Percentiles rank a stretch among this genome's conserved stretches.
These are phyloP conservation scores for Cercospora nicotianae DNA, from an alignment of 2,329 filamentous ascomycete genomes.

Conservation along the genomic window DNA sequence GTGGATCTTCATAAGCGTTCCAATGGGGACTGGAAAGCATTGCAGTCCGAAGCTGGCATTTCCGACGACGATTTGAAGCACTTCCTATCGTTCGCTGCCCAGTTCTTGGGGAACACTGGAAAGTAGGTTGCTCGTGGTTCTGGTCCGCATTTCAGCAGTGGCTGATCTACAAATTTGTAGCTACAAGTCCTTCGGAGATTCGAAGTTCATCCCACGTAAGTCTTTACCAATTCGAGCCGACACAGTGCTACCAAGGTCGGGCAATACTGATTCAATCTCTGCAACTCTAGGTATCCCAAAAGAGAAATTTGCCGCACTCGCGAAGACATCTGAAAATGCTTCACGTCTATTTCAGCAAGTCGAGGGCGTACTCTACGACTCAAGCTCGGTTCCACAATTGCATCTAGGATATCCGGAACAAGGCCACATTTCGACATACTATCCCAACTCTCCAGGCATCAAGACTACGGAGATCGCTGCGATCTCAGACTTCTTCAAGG, in stretches of 20 bases:
- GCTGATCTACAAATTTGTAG: background rate
- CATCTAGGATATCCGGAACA: slow-evolving; percentile 53
- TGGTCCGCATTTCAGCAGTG: background rate
- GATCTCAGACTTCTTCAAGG: slow-evolving; percentile 49
- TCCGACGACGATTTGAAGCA: slow-evolving; percentile 43
- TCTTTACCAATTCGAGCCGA: background rate
- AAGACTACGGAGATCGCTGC: slow-evolving; percentile 50
- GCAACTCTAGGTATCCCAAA: slow-evolving; percentile 35
- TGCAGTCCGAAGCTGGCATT: slow-evolving; percentile 46
- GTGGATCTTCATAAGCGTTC: slow-evolving; percentile 50
- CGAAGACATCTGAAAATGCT: slow-evolving; percentile 43
- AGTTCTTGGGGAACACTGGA: slow-evolving; percentile 56
- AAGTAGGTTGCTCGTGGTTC: slow-evolving; percentile 44
- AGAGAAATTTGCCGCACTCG: slow-evolving; percentile 47
- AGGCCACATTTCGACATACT: slow-evolving; percentile 53
- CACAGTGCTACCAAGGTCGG: background rate
- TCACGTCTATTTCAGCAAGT: slow-evolving; percentile 46
- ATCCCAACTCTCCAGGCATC: slow-evolving; percentile 51
- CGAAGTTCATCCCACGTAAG: slow-evolving; percentile 52
- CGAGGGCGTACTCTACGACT: slow-evolving; percentile 50
- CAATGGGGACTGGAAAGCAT: slow-evolving; percentile 50
- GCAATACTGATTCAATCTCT: background rate
- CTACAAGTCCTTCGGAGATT: slow-evolving; percentile 38
- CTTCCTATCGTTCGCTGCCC: slow-evolving; percentile 46
- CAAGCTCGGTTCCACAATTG: slow-evolving; percentile 43